Conservation (phyloP, 176 grass and related monocot genomes). For the Oropetium thomaeum region DNA sequence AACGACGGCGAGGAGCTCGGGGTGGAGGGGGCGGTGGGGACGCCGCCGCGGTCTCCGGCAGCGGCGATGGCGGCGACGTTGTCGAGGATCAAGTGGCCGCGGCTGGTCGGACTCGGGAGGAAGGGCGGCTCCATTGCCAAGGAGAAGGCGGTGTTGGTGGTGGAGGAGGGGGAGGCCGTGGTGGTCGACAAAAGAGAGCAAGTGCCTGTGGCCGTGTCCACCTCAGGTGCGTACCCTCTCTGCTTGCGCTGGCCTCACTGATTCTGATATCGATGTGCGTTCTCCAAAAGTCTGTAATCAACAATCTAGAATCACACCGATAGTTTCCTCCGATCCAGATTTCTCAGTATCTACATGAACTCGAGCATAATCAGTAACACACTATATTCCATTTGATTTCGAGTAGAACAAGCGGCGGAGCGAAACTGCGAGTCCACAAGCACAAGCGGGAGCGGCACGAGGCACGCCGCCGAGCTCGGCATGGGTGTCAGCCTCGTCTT, state of each 20-base stretch:
- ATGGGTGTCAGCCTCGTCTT: constrained; percentile 47
- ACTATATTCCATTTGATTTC: too few species aligned
- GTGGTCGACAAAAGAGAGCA: not conserved
- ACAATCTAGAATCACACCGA: not conserved
- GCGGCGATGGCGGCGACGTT: not conserved
- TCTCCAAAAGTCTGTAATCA: not conserved
- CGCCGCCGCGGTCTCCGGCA: not conserved
- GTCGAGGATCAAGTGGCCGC: constrained; percentile 41
- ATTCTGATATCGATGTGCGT: not conserved
- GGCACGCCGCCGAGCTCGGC: constrained; percentile 26
- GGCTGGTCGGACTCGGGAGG: constrained; percentile 3
- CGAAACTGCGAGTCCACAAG: not conserved
- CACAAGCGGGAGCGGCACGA: not conserved
- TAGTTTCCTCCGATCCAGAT: not conserved
- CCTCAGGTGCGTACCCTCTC: constrained; percentile 25
- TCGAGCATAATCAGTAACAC: not conserved
- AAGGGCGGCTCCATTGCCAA: not conserved
- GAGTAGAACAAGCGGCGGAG: not conserved
- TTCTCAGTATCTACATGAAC: not conserved
- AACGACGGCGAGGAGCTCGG: constrained; percentile 59
- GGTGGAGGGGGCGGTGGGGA: not conserved
- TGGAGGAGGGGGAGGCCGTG: not conserved
- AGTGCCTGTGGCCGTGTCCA: not conserved
- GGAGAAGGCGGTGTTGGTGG: not conserved
- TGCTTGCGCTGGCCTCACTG: not conserved